Evolutionary conservation across 768 basidiomycete species (phyloP).

Genomic region (Phylloporus scabripes): DNA sequence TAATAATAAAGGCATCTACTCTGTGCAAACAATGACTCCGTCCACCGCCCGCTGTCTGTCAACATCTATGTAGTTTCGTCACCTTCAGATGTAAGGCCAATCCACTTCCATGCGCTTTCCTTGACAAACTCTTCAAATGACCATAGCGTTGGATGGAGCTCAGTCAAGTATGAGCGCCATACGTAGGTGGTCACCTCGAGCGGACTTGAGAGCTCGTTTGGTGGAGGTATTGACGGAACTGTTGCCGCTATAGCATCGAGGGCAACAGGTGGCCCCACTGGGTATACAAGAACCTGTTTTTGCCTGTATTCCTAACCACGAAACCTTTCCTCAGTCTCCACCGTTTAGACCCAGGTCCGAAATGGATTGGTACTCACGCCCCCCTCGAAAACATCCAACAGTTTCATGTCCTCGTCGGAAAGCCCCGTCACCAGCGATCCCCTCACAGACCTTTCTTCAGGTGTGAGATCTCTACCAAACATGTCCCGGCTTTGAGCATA

Average conservation of each 20-base stretch:
- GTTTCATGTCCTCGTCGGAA: slow-evolving; percentile 52
- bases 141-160: slow-evolving; percentile 65
- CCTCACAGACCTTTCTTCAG: slow-evolving; percentile 64
- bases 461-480: slow-evolving; percentile 44
- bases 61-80: slow-evolving; percentile 45
- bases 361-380: slow-evolving; percentile 42
- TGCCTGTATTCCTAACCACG: slow-evolving; percentile 72
- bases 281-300: slow-evolving; percentile 47
- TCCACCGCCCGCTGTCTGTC: slow-evolving; percentile 43
- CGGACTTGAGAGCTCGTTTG: slow-evolving; percentile 30
- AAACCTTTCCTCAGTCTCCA: not conserved
- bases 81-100: too few relatives aligned
- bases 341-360: not conserved
- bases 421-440: slow-evolving; percentile 79
- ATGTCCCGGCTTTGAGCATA: slow-evolving; percentile 43
- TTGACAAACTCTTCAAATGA: slow-evolving; percentile 71
- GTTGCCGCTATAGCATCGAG: slow-evolving; percentile 21
- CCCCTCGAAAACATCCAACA: slow-evolving; percentile 82
- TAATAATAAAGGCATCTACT: too few relatives aligned
- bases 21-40: too few relatives aligned
- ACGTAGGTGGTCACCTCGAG: slow-evolving; percentile 69
- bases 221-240: slow-evolving; percentile 36
- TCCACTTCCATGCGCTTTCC: slow-evolving; percentile 77
- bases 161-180: slow-evolving; percentile 41
- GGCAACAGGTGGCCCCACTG: slow-evolving; percentile 44